Evolutionary conservation across 2,329 filamentous ascomycete species (phyloP).

Genomic region (Botryotinia convoluta): DNA sequence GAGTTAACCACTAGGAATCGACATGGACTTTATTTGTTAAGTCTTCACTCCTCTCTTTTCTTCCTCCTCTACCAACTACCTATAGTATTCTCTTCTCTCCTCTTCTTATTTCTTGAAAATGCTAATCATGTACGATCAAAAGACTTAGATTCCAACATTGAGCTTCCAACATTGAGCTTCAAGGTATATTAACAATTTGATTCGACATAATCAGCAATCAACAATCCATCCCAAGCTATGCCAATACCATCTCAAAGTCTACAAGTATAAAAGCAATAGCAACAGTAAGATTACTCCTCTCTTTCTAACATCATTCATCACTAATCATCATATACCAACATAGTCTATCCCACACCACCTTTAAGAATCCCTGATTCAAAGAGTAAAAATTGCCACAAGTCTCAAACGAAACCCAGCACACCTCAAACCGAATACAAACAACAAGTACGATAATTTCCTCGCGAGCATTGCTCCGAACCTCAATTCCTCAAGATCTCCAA

Average conservation of each 20-base stretch:
- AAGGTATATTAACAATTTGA: no score
- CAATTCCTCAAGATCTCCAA: neutral
- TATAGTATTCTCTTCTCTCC: no score
- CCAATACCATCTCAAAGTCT: neutral
- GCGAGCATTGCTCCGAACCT: neutral
- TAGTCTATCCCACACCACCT: neutral
- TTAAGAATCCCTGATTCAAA: accelerated
- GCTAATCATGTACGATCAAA: neutral
- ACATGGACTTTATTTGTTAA: no score
- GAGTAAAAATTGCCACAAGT: neutral
- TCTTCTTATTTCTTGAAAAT: no score
- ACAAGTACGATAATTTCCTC: neutral
- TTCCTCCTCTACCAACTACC: no score
- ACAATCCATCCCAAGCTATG: neutral
- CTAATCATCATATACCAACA: neutral
- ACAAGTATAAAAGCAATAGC: neutral
- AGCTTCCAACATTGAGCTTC: neutral
- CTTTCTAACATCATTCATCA: neutral
- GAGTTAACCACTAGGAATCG: neutral
- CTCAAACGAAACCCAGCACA: neutral
- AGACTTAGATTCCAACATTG: neutral
- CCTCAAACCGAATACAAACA: neutral
- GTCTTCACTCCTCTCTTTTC: neutral
- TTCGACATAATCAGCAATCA: no score
- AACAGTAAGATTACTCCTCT: neutral